Evolutionary conservation across 2,329 filamentous ascomycete genomes (phyloP).

Genomic region (Plectosphaerella plurivora): DNA sequence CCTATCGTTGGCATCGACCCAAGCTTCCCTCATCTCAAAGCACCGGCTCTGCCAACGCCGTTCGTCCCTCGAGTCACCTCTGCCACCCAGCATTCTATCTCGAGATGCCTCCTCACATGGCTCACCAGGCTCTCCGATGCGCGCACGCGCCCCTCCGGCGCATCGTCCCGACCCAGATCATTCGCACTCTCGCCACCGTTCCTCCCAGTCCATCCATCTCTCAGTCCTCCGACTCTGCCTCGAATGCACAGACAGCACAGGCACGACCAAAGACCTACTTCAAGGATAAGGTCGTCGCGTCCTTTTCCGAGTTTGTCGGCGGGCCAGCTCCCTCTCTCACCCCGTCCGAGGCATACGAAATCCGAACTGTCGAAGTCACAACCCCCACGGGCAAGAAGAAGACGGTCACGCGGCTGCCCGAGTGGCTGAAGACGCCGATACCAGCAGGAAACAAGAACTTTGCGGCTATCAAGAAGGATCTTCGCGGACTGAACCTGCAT

Average conservation of each 20-base stretch:
- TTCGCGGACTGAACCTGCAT: slow-evolving; percentile 83
- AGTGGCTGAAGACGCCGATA: slow-evolving; percentile 95
- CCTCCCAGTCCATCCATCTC: slow-evolving; percentile 25
- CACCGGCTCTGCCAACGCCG: background rate
- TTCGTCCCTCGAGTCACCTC: too few species aligned
- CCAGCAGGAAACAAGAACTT: slow-evolving; percentile 77
- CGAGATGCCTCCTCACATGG: slow-evolving; percentile 4
- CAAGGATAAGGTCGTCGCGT: slow-evolving; percentile 52
- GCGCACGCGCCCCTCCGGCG: slow-evolving; percentile 37
- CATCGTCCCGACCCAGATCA: slow-evolving; percentile 27
- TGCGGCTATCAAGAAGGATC: slow-evolving; percentile 91
- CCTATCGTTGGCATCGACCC: too few species aligned
- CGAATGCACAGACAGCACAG: slow-evolving; percentile 10
- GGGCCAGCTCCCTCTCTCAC: slow-evolving; percentile 36
- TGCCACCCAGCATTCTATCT: background rate
- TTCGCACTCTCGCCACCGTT: slow-evolving; percentile 42
- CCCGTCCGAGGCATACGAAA: slow-evolving; percentile 51
- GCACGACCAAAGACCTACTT: slow-evolving; percentile 49
- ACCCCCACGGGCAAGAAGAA: slow-evolving; percentile 58
- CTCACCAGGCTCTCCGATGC: slow-evolving; percentile 27
- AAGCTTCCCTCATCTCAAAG: background rate
- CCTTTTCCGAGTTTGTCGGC: slow-evolving; percentile 55
- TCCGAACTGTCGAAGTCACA: slow-evolving; percentile 56
- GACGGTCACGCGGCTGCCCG: slow-evolving; percentile 71
- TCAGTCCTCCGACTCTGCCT: slow-evolving; percentile 10